Evolutionary conservation across 2,329 filamentous ascomycete species (phyloP), one percentile per base, ranked within the genome.

Genomic region (Canariomyces notabilis): DNA sequence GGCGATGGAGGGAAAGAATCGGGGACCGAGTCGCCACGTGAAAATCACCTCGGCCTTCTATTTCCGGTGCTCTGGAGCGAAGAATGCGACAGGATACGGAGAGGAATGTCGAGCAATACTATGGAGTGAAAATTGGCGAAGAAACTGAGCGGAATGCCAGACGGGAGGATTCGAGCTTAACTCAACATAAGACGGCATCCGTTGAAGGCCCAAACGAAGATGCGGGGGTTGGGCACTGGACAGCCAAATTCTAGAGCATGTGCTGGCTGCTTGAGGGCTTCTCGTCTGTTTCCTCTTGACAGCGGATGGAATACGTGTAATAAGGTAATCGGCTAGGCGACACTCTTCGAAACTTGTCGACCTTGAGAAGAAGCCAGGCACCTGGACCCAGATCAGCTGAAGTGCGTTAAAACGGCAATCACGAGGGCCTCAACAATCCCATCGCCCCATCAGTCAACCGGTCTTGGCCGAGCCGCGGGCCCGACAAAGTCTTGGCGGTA

Each of bases 381-480:
- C 43, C 44, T 29, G 26, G 22, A 23, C n/a, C n/a, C n/a, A 12
- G 43, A 42, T 22, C 40, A 49, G 46, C 43, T 46, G 44, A 51
- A 47, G 33, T 20, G 41, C 37, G 21, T 23, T 34, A 32, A 32
- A n/a, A n/a, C n/a, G 20, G 46, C 51, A 54, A 57, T 57, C 55
- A 57, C 55, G 54, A 57, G 44, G 55, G 42, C 36, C 55, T 57
- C 55, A 57, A 57, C 55, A 57, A 57, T 55, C 52, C 51, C 43
- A 41, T 35, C 40, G 32, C 49, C 54, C 52, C 52, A 53, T 46
- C 52, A 44, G 41, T 52, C 52, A 49, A 49, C 54, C 50, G 52
- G 36, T 37, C 49, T 47, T 48, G 52, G 52, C 54, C 48, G 46
- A 49, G 44, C 44, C 50, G 37, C 39, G 50, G 31, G 31, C 37